Percentiles rank a stretch among this genome's conserved stretches.
Evolutionary conservation across 2,329 filamentous ascomycete species (phyloP).

Genomic region (Fusarium udum): DNA sequence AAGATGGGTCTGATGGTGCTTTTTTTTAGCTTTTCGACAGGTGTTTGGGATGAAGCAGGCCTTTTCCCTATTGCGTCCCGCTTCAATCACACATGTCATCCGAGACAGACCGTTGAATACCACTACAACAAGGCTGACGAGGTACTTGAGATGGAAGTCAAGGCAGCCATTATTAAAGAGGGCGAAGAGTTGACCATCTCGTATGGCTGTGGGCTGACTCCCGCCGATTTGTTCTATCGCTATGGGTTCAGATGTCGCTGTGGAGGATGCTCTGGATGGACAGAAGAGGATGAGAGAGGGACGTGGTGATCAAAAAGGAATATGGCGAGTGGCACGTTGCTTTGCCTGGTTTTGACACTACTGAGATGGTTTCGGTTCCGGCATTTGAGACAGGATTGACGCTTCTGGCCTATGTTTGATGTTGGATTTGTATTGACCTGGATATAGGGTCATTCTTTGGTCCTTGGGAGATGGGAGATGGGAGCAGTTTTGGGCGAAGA

Average conservation of each 20-base stretch:
- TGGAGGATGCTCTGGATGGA: slow-evolving; percentile 52
- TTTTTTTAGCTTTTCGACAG: slow-evolving; percentile 44
- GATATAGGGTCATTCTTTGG: not conserved
- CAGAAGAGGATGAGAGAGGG: slow-evolving; percentile 17
- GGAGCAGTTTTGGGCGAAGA: not conserved
- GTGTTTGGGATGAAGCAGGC: slow-evolving; percentile 44
- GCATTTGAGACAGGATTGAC: not conserved
- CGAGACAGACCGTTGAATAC: slow-evolving; percentile 56
- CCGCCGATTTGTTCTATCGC: slow-evolving; percentile 50
- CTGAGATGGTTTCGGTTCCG: not conserved
- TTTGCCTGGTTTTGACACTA: not conserved
- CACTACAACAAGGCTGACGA: slow-evolving; percentile 48
- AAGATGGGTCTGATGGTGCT: not conserved
- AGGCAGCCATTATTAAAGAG: slow-evolving; percentile 46
- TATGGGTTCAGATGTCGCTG: slow-evolving; percentile 66
- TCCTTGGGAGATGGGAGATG: not conserved
- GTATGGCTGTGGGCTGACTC: slow-evolving; percentile 53
- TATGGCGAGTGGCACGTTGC: not conserved
- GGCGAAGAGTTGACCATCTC: slow-evolving; percentile 63
- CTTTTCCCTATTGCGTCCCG: slow-evolving; percentile 62
- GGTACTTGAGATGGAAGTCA: slow-evolving; percentile 55
- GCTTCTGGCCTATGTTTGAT: not conserved
- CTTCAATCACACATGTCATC: slow-evolving; percentile 67
- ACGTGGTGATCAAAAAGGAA: slow-evolving; percentile 21
- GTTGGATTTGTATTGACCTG: not conserved